These are phyloP conservation scores for Mycena vitilis DNA, from an alignment of 768 basidiomycete species.

Conservation along the genomic window DNA sequence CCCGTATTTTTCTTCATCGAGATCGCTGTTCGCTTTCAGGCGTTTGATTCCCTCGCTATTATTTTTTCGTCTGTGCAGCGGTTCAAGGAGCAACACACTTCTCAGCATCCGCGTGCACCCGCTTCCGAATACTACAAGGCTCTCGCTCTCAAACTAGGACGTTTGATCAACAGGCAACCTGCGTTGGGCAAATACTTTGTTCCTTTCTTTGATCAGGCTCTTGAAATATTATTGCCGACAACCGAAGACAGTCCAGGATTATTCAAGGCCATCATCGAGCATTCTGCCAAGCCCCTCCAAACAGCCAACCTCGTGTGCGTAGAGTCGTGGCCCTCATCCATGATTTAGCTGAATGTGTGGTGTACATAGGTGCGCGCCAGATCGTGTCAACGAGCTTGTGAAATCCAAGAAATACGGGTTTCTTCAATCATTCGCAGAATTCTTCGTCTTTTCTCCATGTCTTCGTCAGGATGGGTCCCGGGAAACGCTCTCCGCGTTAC, in stretches of 20 bases:
- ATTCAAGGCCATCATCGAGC: neutral
- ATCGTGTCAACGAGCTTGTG: neutral
- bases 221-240: neutral
- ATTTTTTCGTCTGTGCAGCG: neutral
- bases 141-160: neutral
- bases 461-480: neutral
- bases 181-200: neutral
- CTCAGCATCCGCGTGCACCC: neutral
- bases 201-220: neutral
- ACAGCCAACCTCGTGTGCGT: neutral
- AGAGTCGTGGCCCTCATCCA: neutral
- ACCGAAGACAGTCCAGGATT: neutral
- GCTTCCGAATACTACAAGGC: constrained; percentile 2
- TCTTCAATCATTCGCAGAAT: neutral
- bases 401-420: neutral
- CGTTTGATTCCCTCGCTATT: neutral
- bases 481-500: neutral
- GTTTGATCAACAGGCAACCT: neutral
- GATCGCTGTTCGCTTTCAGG: neutral
- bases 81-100: neutral
- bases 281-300: neutral
- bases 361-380: constrained; percentile 1
- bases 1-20: neutral
- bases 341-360: neutral
- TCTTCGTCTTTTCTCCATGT: neutral